Conservation (phyloP, 2,329 filamentous ascomycete genomes). For the Colletotrichum sp. region DNA sequence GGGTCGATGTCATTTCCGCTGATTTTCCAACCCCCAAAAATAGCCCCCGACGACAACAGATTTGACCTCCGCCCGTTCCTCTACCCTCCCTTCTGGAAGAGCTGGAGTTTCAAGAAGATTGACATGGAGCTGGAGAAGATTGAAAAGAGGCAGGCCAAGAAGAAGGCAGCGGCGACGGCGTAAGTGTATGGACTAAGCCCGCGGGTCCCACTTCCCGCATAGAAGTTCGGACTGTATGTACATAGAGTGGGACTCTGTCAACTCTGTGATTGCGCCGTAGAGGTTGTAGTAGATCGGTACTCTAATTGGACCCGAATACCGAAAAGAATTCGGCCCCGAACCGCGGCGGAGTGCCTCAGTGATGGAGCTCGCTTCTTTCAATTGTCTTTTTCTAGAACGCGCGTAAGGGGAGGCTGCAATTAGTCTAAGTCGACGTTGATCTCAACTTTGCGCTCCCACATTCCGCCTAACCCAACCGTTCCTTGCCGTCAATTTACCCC, state of each 20-base stretch:
- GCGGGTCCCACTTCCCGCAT: background rate
- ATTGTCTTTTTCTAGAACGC: background rate
- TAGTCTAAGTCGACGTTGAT: background rate
- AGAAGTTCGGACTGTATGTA: background rate
- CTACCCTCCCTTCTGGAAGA: slow-evolving; percentile 36
- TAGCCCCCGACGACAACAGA: slow-evolving; percentile 30
- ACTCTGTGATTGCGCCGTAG: background rate
- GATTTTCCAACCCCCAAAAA: background rate
- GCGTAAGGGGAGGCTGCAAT: background rate
- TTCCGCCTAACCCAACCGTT: background rate
- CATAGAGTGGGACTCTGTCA: background rate
- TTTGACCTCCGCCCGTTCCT: slow-evolving; percentile 30
- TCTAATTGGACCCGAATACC: background rate
- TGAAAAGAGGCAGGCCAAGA: slow-evolving; percentile 27
- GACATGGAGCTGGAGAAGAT: slow-evolving; percentile 39
- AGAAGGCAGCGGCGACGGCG: slow-evolving; percentile 10
- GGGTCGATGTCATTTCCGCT: background rate
- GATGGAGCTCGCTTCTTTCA: background rate
- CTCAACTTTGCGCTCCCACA: background rate
- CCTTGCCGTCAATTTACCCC: background rate
- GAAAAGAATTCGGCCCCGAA: background rate
- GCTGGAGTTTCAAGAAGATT: slow-evolving; percentile 43
- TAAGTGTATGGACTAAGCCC: background rate
- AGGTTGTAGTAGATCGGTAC: background rate
- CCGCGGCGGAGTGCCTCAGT: background rate